These are phyloP conservation scores for Talaromyces sp. DNA, from an alignment of 2,329 filamentous ascomycete genomes.

Conservation along the genomic window DNA sequence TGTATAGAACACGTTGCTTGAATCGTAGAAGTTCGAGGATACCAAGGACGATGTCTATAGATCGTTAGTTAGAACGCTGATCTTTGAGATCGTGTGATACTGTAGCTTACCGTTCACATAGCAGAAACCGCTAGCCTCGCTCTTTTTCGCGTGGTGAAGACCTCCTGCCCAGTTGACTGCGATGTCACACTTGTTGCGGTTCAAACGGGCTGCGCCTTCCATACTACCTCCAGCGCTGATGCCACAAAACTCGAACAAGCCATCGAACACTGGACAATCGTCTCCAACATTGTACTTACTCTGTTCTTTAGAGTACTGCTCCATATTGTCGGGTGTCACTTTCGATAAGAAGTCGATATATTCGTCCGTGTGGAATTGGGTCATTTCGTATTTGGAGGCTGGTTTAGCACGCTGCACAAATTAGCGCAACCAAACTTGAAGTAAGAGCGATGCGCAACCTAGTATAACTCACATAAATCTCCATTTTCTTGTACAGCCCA, in stretches of 20 bases:
- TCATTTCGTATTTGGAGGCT: constrained; percentile 68
- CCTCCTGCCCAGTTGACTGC: constrained; percentile 87
- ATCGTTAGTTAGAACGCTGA: constrained; percentile 19
- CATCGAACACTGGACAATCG: constrained; percentile 64
- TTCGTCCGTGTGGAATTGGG: constrained; percentile 70
- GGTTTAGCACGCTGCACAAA: constrained; percentile 68
- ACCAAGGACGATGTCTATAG: constrained; percentile 61
- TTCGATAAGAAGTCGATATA: constrained; percentile 73
- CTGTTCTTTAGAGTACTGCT: constrained; percentile 84
- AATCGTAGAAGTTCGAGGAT: constrained; percentile 63
- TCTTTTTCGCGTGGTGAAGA: constrained; percentile 92
- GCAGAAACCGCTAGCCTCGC: constrained; percentile 92
- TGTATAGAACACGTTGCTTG: constrained; percentile 62
- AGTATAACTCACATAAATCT: constrained; percentile 58
- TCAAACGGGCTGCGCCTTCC: constrained; percentile 67
- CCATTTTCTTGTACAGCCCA: constrained; percentile 69
- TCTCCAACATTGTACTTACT: constrained; percentile 70
- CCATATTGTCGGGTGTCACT: constrained; percentile 98
- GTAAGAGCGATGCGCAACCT: neutral
- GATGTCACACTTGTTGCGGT: constrained; percentile 65
- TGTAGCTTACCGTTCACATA: constrained; percentile 73
- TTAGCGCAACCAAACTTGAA: neutral
- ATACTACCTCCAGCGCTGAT: constrained; percentile 68
- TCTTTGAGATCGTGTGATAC: neutral
- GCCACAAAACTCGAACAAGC: constrained; percentile 67